phyloP scores from a whole-genome alignment of 257 asterid genomes.

The Solanum gracilifrons region DNA sequence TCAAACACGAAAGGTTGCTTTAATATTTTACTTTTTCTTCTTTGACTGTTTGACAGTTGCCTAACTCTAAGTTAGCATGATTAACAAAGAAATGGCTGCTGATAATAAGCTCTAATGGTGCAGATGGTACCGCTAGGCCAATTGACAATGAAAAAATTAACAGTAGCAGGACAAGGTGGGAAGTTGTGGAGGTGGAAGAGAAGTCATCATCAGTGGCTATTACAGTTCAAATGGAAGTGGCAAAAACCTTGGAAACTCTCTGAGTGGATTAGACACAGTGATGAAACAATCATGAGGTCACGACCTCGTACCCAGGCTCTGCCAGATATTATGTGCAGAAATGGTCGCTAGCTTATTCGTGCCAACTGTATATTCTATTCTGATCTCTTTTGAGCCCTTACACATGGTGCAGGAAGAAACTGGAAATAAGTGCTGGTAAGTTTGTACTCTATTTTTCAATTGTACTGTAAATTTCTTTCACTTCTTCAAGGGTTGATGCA shows the following conservation, averaged over 20 bases:
- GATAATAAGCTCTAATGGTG: background rate
- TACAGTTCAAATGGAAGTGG: slow-evolving; percentile 99
- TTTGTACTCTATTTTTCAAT: background rate
- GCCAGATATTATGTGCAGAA: slow-evolving; percentile 56
- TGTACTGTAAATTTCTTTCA: background rate
- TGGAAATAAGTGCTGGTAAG: slow-evolving; percentile 48
- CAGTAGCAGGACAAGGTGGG: slow-evolving; percentile 88
- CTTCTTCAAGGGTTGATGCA: background rate
- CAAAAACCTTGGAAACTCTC: slow-evolving; percentile 99
- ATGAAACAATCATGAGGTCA: slow-evolving; percentile 81
- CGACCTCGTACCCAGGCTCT: slow-evolving; percentile 80
- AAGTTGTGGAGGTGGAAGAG: slow-evolving; percentile 99
- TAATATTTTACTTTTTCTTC: background rate
- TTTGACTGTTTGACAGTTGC: background rate
- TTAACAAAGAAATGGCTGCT: background rate
- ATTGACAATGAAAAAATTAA: slow-evolving; percentile 80
- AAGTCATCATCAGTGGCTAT: slow-evolving; percentile 97
- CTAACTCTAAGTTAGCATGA: background rate
- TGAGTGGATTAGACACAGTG: slow-evolving; percentile 89
- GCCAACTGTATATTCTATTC: slow-evolving; percentile 31
- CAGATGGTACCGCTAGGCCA: slow-evolving; percentile 97
- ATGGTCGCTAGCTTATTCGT: slow-evolving; percentile 45
- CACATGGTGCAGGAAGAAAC: slow-evolving; percentile 21
- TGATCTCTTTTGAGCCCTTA: slow-evolving; percentile 26
- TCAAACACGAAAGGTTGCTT: slow-evolving; percentile 71